A percentile compares a stretch with the other conserved stretches of the same genome.
Evolutionary conservation across 179 eudicot genomes (phyloP).

Genomic region (Sideroxylon spinosum): DNA sequence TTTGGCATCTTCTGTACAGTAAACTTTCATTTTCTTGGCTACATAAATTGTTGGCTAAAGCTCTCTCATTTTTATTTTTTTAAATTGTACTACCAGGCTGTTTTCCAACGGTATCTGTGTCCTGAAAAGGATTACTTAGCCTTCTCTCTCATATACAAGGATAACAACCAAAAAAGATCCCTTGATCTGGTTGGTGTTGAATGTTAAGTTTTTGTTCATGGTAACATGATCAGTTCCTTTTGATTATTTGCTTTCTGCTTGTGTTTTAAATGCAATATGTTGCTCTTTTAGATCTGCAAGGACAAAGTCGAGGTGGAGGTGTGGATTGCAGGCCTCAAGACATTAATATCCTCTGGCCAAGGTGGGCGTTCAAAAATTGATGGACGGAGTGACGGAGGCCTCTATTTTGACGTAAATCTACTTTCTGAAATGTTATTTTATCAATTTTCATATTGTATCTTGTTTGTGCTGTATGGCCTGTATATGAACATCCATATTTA

Average conservation of each 20-base stretch:
- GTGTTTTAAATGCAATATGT: background rate
- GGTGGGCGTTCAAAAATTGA: slow-evolving; percentile 92
- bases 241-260: background rate
- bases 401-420: slow-evolving; percentile 58
- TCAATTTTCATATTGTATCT: background rate
- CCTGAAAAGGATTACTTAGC: slow-evolving; percentile 94
- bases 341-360: slow-evolving; percentile 63
- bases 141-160: slow-evolving; percentile 73
- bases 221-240: background rate
- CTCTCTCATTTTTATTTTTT: background rate
- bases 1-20: background rate
- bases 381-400: slow-evolving; percentile 85
- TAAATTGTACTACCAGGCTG: slow-evolving; percentile 49
- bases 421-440: slow-evolving; percentile 6
- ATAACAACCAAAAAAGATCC: slow-evolving; percentile 73
- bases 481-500: background rate
- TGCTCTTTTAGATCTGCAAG: slow-evolving; percentile 72
- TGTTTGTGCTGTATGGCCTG: background rate
- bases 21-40: background rate
- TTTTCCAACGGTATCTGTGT: slow-evolving; percentile 77
- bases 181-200: slow-evolving; percentile 82
- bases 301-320: slow-evolving; percentile 92
- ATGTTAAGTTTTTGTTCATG: slow-evolving; percentile 6
- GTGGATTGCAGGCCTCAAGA: slow-evolving; percentile 94
- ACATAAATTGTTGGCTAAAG: background rate